Base-by-base conservation (phyloP, 805 yeast species). In the Candida chauliodis region DNA sequence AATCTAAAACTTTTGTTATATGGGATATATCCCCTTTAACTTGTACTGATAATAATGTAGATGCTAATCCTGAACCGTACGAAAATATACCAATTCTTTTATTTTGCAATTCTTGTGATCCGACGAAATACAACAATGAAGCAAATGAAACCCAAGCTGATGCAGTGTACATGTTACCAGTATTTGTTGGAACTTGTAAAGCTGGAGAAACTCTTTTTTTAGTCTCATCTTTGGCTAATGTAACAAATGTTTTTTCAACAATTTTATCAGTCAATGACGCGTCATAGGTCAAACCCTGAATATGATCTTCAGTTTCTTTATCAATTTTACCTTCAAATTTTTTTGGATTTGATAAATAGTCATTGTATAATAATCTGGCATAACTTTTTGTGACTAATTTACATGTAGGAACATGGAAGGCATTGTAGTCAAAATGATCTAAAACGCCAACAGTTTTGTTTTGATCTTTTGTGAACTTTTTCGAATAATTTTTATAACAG, bases 391-490 rank as follows among this genome's bases (percentile, higher is more conserved):
- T 69, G 44, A 93, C 98, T 56, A 90, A 77, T 72, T 93, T 93
- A 73, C 99, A 91, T 46, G 93, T 93, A 60, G 99, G 99, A 39
- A 89, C 96, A 63, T 93, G 99, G 90, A 93, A 93, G 26, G 89
- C 91, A 55, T 86, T 83, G 75, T 84, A 93, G 67, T 88, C 96
- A 59, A 93, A 93, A 58, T 79, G 71, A 44, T 80, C 70, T 42
- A 48, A 57, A 36, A 87, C 72, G 48, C 89, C 88, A 48, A 80
- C 84, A 29, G 71, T 62, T 46, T 59, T 58, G 40, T 36, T 39
- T 38, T 77, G 71, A 49, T 73, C 66, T 51, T 73, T 63, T 51
- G 75, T 69, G 50, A 76, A 53, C 66, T 89, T 90, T 58, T 76
- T 76, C 49, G 91, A 81, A 73, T 89, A 93, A 46, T 80, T 66